These are phyloP conservation scores for Solanum chaucha DNA, from an alignment of 257 asterid species.

Conservation along the genomic window DNA sequence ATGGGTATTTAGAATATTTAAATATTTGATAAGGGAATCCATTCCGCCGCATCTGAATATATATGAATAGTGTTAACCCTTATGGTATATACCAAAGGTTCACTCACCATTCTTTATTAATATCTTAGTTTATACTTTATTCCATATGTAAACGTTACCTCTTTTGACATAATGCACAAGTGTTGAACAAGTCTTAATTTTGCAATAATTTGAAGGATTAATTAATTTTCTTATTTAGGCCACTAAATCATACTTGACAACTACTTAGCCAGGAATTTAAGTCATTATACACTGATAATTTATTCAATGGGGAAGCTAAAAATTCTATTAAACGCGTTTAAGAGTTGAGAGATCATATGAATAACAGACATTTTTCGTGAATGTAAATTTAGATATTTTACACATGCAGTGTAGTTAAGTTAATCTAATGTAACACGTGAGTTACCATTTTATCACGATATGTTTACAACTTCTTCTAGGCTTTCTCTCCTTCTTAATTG, in stretches of 20 bases:
- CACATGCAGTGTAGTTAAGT: neutral
- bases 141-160: no score
- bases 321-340: fast-evolving
- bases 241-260: neutral
- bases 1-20: no score
- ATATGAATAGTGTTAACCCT: no score
- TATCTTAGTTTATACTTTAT: no score
- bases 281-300: neutral
- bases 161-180: no score
- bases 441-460: neutral
- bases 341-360: neutral
- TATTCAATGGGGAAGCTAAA: neutral
- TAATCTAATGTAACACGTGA: neutral
- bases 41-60: no score
- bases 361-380: no score
- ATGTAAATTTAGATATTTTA: neutral
- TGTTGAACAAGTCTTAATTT: neutral
- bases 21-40: no score
- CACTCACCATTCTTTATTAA: no score
- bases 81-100: no score
- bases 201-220: neutral
- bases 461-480: neutral
- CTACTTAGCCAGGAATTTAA: neutral
- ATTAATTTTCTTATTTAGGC: neutral
- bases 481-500: neutral